Evolutionary conservation across 2,329 filamentous ascomycete species (phyloP), one percentile per base, ranked within the genome.

Genomic region (Neonectria punicea): DNA sequence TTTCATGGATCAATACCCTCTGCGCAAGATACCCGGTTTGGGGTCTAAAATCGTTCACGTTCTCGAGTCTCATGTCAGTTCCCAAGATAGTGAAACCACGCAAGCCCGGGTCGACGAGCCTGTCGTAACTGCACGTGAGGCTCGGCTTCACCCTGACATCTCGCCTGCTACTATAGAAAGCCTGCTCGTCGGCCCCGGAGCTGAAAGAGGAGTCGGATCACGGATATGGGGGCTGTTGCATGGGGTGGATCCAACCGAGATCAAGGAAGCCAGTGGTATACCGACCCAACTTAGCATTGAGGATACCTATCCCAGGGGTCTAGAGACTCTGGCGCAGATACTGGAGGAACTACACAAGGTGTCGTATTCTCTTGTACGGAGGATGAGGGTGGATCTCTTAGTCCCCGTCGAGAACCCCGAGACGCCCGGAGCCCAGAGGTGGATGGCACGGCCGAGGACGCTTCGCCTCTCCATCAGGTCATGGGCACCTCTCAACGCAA

Each of bases 251-350:
- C 81, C 89, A 57, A 84, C 86, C 1, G 89, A 93, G 63, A 93
- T 98, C 18, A 89, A 89, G 54, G 85, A 89, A 67, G 91, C 89
- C 2, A 88, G 87, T 70, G 87, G 89, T 49, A 80, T 97, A 1
- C 95, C 95, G 0, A 89, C 89, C 1, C 94, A 98, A 78, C 97
- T 98, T 76, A 96, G 93, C 77, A 96, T 98, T 68, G 95, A 98
- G 76, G 94, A 98, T 79, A 96, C 93, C 16, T 98, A 97, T 77
- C 63, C 63, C 51, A 86, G 88, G 25, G 88, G 89, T 16, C 82
- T 97, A 1, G 87, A 91, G 70, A 89, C 85, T 0, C 76, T 91
- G 56, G 78, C 87, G 1, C 85, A 90, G 63, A 88, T 97, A 32
- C 80, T 83, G 46, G 87, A 87, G 67, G 91, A 97, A 78, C 82